phyloP scores from a whole-genome alignment of 1,284 basidiomycete genomes.

The Vanrija sp. region DNA sequence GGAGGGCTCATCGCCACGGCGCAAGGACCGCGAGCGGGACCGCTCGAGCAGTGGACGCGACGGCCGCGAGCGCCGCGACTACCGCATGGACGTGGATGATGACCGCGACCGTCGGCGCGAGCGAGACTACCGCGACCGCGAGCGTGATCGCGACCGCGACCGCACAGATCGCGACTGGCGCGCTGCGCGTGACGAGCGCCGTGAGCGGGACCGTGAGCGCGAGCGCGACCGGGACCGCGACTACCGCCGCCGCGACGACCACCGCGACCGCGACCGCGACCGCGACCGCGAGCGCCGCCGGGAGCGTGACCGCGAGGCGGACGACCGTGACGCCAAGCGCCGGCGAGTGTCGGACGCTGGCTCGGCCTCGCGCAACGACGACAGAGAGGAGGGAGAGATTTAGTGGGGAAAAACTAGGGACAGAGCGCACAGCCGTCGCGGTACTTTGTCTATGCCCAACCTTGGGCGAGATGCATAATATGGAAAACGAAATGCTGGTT shows the following conservation, averaged over 20 bases:
- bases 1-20: conserved; percentile 27
- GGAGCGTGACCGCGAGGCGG: conserved; percentile 9
- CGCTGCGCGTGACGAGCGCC: conserved; percentile 15
- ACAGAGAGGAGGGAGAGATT: conserved; percentile 20
- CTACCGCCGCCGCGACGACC: conserved; percentile 15
- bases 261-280: conserved; percentile 8
- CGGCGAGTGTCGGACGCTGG: conserved; percentile 9
- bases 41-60: conserved; percentile 21
- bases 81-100: conserved; percentile 19
- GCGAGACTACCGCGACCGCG: conserved; percentile 9
- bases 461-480: conserved; percentile 11
- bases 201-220: conserved; percentile 35
- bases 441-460: conserved; percentile 1
- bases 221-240: conserved; percentile 44
- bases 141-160: conserved; percentile 16
- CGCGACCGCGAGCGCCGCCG: conserved; percentile 9
- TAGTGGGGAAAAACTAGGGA: background rate
- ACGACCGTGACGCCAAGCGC: conserved; percentile 24
- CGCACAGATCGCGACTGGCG: conserved; percentile 17
- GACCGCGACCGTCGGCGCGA: background rate
- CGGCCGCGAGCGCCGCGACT: conserved; percentile 25
- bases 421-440: background rate
- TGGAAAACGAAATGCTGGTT: conserved; percentile 4
- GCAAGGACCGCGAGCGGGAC: conserved; percentile 17
- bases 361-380: conserved; percentile 1